Evolutionary conservation across 768 basidiomycete species (phyloP).

Genomic region (Neoboletus magnificus): DNA sequence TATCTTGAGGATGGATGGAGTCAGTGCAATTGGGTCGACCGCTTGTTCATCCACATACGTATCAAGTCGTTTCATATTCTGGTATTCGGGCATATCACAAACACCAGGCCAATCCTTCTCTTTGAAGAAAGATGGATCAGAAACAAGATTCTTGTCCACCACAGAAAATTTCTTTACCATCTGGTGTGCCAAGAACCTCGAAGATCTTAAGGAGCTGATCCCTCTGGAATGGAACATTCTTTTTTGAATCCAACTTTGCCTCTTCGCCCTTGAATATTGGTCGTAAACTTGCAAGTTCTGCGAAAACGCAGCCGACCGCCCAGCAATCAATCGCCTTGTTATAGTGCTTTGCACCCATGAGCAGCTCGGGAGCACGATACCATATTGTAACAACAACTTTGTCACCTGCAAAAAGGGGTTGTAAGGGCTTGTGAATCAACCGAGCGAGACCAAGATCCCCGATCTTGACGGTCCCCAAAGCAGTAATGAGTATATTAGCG

Average conservation of each 20-base stretch:
- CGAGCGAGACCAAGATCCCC: slow-evolving; percentile 97
- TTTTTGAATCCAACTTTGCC: slow-evolving; percentile 95
- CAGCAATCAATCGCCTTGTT: slow-evolving; percentile 96
- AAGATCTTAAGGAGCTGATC: slow-evolving; percentile 97
- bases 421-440: slow-evolving; percentile 86
- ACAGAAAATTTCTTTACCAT: slow-evolving; percentile 44
- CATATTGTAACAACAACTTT: slow-evolving; percentile 99
- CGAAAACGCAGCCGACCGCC: slow-evolving; percentile 98
- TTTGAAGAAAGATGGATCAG: slow-evolving; percentile 29
- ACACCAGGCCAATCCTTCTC: slow-evolving; percentile 88
- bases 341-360: slow-evolving; percentile 96
- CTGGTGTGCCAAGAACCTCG: slow-evolving; percentile 87
- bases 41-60: slow-evolving; percentile 40
- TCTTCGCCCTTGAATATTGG: slow-evolving; percentile 99
- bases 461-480: slow-evolving; percentile 88
- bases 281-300: slow-evolving; percentile 86
- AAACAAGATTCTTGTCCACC: background rate
- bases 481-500: slow-evolving; percentile 95
- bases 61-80: slow-evolving; percentile 76
- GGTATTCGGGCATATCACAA: slow-evolving; percentile 83
- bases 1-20: slow-evolving; percentile 40
- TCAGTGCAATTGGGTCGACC: background rate
- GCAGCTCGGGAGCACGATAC: slow-evolving; percentile 96
- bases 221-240: slow-evolving; percentile 94
- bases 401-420: slow-evolving; percentile 88